These are phyloP conservation scores for Omphalotus guepiniiformis DNA, from an alignment of 768 basidiomycete genomes.

Conservation along the genomic window DNA sequence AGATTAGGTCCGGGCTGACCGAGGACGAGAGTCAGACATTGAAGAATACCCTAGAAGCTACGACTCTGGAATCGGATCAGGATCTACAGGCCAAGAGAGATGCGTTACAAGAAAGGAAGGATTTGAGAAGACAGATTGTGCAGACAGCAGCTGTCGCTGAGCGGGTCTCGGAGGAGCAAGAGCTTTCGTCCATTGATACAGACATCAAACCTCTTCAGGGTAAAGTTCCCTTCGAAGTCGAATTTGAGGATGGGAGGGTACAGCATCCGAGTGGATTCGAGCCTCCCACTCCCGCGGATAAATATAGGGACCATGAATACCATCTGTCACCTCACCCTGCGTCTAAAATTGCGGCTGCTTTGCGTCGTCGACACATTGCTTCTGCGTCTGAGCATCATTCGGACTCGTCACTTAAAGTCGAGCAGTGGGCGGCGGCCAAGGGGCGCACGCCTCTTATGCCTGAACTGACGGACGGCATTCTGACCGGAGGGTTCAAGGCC, in stretches of 20 bases:
- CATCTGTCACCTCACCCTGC: conserved; percentile 3
- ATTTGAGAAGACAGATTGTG: conserved; percentile 1
- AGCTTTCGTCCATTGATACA: conserved; percentile 19
- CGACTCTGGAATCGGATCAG: conserved; percentile 21
- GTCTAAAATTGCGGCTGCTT: conserved; percentile 3
- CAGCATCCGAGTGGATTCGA: conserved; percentile 40
- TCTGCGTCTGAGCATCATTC: conserved; percentile 8
- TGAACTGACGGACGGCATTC: conserved; percentile 20
- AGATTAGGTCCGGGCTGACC: no score
- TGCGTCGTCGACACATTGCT: conserved; percentile 3
- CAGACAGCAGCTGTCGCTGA: conserved; percentile 29
- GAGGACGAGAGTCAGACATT: no score
- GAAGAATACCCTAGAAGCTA: conserved; percentile 7
- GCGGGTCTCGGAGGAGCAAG: conserved; percentile 25
- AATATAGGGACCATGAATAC: conserved; percentile 24
- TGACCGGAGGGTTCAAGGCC: conserved; percentile 21
- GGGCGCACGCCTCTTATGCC: conserved; percentile 19
- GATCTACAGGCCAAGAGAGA: conserved; percentile 16
- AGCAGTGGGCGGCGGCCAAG: conserved; percentile 11
- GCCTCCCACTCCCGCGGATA: conserved; percentile 36
- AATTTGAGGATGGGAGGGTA: conserved; percentile 31
- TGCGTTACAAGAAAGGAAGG: conserved; percentile 5
- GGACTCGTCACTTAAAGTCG: conserved; percentile 5
- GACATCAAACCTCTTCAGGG: conserved; percentile 18
- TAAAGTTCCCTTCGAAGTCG: conserved; percentile 41